A percentile compares a stretch with the other conserved stretches of the same genome.
Evolutionary conservation across 1,284 basidiomycete genomes (phyloP).

Genomic region (Melampsora larici-populina): DNA sequence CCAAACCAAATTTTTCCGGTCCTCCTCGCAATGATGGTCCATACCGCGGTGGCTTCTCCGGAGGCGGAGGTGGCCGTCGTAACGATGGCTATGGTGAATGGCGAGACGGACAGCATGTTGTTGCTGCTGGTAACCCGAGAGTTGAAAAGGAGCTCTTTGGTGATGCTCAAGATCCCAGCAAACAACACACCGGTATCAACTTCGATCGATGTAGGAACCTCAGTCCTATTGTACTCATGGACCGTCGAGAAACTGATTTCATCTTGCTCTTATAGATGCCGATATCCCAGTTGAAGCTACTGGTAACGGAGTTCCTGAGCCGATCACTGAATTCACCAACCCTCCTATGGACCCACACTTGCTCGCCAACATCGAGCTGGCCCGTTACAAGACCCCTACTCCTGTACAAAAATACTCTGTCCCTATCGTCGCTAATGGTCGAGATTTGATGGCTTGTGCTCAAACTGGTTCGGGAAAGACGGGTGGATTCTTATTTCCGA

Average conservation of each 20-base stretch:
- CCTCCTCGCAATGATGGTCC: slow-evolving; percentile 28
- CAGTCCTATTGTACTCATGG: background rate
- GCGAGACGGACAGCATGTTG: slow-evolving; percentile 82
- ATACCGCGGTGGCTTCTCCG: slow-evolving; percentile 18
- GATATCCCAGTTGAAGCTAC: slow-evolving; percentile 99
- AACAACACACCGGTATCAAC: slow-evolving; percentile 94
- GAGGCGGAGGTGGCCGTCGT: slow-evolving; percentile 48
- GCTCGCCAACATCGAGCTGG: slow-evolving; percentile 87
- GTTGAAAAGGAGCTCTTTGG: slow-evolving; percentile 96
- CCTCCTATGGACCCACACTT: slow-evolving; percentile 90
- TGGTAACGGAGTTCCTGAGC: slow-evolving; percentile 89
- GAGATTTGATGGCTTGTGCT: slow-evolving; percentile 93
- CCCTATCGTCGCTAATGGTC: slow-evolving; percentile 83
- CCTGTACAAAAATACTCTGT: slow-evolving; percentile 99
- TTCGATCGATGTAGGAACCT: slow-evolving; percentile 75
- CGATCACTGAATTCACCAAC: slow-evolving; percentile 78
- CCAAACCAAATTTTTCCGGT: slow-evolving; percentile 29
- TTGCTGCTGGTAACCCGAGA: slow-evolving; percentile 74
- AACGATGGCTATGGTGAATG: slow-evolving; percentile 65
- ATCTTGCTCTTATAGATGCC: slow-evolving; percentile 60
- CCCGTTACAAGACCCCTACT: slow-evolving; percentile 90
- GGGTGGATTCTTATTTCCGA: slow-evolving; percentile 98
- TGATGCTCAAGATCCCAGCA: slow-evolving; percentile 68
- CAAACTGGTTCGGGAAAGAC: slow-evolving; percentile 99
- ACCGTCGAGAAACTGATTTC: background rate